phyloP scores from a whole-genome alignment of 2,329 filamentous ascomycete species.

The Rhytidhysteron rufulum region DNA sequence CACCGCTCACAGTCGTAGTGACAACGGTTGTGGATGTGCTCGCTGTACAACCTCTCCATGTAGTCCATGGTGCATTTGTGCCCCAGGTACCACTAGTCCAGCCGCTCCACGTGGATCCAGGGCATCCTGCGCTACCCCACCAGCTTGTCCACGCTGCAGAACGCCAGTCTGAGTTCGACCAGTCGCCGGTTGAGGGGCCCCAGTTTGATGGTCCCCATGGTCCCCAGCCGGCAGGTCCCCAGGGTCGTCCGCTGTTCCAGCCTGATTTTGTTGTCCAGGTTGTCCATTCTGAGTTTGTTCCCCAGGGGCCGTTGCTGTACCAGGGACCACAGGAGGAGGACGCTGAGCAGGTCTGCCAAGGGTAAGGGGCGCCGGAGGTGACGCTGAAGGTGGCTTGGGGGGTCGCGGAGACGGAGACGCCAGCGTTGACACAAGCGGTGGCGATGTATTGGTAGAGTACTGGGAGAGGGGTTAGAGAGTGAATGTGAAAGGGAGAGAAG shows the following conservation, averaged over 20 bases:
- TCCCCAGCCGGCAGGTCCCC: not conserved
- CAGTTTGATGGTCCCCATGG: slow-evolving; percentile 11
- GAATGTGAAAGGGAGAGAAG: not conserved
- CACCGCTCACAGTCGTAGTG: slow-evolving; percentile 24
- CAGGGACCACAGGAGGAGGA: not conserved
- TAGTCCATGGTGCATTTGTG: slow-evolving; percentile 26
- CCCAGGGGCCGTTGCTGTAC: slow-evolving; percentile 1
- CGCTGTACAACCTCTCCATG: slow-evolving; percentile 30
- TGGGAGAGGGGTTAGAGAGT: not conserved
- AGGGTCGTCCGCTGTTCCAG: not conserved
- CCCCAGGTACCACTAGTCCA: slow-evolving; percentile 30
- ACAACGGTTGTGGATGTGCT: slow-evolving; percentile 18
- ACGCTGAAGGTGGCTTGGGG: slow-evolving; percentile 15
- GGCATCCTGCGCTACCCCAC: not conserved
- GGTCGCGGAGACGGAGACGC: slow-evolving; percentile 15
- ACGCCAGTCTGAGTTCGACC: too few relatives aligned
- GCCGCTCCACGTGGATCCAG: slow-evolving; percentile 20
- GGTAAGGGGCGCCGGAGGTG: not conserved
- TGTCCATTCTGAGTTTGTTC: slow-evolving; percentile 1
- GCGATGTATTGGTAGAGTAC: slow-evolving; percentile 18
- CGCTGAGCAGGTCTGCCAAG: not conserved
- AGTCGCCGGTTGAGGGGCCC: slow-evolving; percentile 35
- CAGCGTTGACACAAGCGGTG: slow-evolving; percentile 23
- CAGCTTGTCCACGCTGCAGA: slow-evolving; percentile 28
- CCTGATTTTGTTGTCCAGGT: not conserved